A percentile compares a stretch with the other conserved stretches of the same genome.
Evolutionary conservation across 176 grass and related monocot genomes (phyloP).

Genomic region (Oryza glaberrima): DNA sequence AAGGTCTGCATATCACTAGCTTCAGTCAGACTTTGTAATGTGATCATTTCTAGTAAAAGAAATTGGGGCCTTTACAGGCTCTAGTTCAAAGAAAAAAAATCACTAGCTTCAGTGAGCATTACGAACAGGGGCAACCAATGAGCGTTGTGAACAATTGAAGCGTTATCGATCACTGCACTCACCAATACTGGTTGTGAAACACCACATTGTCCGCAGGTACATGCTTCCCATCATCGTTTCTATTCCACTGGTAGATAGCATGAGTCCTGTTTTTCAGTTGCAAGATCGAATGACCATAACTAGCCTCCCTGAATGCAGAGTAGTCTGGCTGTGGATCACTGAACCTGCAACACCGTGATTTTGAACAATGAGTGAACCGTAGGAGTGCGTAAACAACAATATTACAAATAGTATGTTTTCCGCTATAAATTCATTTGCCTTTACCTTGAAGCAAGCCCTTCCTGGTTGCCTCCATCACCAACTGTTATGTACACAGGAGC

Average conservation of each 20-base stretch:
- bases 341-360: constrained; percentile 52
- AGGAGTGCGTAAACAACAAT: background rate
- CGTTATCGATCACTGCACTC: background rate
- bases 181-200: constrained; percentile 92
- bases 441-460: constrained; percentile 88
- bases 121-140: background rate
- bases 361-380: background rate
- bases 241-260: constrained; percentile 84
- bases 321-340: constrained; percentile 85
- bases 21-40: background rate
- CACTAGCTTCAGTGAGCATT: background rate
- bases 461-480: constrained; percentile 95
- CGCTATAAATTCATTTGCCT: background rate
- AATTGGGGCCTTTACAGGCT: too few relatives aligned
- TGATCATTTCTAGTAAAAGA: too few relatives aligned
- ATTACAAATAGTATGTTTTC: background rate
- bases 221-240: constrained; percentile 91
- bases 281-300: constrained; percentile 85
- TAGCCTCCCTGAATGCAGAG: constrained; percentile 94
- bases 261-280: constrained; percentile 91
- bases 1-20: background rate
- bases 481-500: constrained; percentile 91
- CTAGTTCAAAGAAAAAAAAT: background rate
- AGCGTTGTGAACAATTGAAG: background rate
- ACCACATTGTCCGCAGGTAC: constrained; percentile 70